A percentile compares a stretch with the other conserved stretches of the same genome.
Evolutionary conservation across 495 filamentous ascomycete species (phyloP).

Genomic region (Talaromyces nanjingensis): DNA sequence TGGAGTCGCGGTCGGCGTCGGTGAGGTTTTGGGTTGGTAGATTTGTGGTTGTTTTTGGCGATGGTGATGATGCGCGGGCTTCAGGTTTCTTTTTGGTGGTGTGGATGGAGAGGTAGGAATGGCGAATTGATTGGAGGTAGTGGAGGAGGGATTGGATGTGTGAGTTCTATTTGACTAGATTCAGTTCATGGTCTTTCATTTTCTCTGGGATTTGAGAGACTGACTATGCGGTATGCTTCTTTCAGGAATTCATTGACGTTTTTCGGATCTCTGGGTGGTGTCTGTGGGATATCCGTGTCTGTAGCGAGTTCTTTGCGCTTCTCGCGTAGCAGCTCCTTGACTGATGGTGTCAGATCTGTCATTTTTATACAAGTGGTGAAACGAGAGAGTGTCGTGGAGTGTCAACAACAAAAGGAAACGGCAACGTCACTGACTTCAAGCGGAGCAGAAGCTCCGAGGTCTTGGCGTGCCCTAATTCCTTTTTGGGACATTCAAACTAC

Average conservation of each 20-base stretch:
- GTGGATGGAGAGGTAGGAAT: conserved; percentile 81
- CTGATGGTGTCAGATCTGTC: conserved; percentile 64
- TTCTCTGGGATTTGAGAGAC: neutral
- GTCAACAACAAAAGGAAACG: neutral
- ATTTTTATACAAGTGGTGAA: conserved; percentile 24
- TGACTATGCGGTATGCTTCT: conserved; percentile 91
- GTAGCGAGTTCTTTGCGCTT: conserved; percentile 26
- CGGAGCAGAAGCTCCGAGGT: neutral
- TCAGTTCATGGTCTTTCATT: neutral
- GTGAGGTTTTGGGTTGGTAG: conserved; percentile 41
- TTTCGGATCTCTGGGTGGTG: conserved; percentile 24
- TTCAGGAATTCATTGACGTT: conserved; percentile 83
- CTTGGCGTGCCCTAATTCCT: conserved; percentile 4
- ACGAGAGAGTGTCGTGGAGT: neutral
- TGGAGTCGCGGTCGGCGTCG: conserved; percentile 64
- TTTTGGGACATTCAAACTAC: too few relatives aligned
- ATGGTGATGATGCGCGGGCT: conserved; percentile 19
- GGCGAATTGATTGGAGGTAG: conserved; percentile 77
- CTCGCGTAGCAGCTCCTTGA: conserved; percentile 53
- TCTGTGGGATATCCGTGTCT: conserved; percentile 32
- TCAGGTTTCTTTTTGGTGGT: conserved; percentile 32
- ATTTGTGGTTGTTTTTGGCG: conserved; percentile 19
- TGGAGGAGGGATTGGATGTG: conserved; percentile 70
- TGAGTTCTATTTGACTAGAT: conserved; percentile 55
- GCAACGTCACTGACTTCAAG: neutral